A percentile compares a stretch with the other conserved stretches of the same genome.
Conservation (phyloP, 1,284 basidiomycete genomes). For the Ceratobasidium sp. region DNA sequence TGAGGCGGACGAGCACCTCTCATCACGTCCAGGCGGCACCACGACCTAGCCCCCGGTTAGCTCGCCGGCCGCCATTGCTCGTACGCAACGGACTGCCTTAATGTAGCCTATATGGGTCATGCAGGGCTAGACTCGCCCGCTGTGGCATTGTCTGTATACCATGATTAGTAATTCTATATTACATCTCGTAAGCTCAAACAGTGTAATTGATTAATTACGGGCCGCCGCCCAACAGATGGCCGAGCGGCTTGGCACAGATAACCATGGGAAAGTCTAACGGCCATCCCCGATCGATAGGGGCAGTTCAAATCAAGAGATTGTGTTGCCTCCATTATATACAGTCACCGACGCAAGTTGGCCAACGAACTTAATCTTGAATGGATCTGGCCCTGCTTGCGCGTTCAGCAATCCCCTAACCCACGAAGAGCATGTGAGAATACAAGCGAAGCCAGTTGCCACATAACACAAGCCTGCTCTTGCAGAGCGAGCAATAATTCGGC, state of each 20-base stretch:
- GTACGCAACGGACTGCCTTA: background rate
- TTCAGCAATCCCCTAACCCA: background rate
- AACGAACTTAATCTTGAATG: background rate
- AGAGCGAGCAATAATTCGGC: slow-evolving; percentile 5
- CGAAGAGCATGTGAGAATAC: background rate
- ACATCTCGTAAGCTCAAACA: background rate
- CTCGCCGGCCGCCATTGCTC: no score
- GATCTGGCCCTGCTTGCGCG: background rate
- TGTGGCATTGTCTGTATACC: background rate
- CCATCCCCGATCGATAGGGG: slow-evolving; percentile 12
- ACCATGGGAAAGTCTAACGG: background rate
- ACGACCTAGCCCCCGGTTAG: background rate
- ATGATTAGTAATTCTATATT: background rate
- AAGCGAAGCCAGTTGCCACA: background rate
- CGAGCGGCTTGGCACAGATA: slow-evolving; percentile 4
- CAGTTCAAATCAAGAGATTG: background rate
- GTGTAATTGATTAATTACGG: no score
- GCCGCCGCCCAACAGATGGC: background rate
- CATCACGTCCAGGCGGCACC: background rate
- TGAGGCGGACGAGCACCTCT: background rate
- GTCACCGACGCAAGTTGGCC: background rate
- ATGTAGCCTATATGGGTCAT: background rate
- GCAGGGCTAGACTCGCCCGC: background rate
- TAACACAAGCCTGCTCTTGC: no score
- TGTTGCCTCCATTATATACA: background rate